These are phyloP conservation scores for Ilyonectria sp. DNA, from an alignment of 2,329 filamentous ascomycete genomes.

Conservation along the genomic window DNA sequence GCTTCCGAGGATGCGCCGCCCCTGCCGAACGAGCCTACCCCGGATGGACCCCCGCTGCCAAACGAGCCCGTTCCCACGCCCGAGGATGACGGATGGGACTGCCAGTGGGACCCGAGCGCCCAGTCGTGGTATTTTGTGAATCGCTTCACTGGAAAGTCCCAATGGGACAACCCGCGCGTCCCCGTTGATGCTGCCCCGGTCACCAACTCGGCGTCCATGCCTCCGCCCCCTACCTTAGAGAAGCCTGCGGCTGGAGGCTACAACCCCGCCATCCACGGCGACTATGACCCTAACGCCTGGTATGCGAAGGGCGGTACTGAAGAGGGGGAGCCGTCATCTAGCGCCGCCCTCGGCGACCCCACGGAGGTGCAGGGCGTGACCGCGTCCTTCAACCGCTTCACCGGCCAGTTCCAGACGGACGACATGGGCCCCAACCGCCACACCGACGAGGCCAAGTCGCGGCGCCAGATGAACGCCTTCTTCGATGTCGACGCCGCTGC, in stretches of 20 bases:
- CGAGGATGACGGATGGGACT: slow-evolving; percentile 85
- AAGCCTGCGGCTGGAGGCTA: slow-evolving; percentile 79
- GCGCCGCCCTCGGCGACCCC: slow-evolving; percentile 54
- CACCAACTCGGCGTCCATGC: slow-evolving; percentile 47
- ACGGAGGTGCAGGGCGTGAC: slow-evolving; percentile 74
- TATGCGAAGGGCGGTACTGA: slow-evolving; percentile 78
- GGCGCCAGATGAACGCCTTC: slow-evolving; percentile 91
- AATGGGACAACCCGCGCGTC: slow-evolving; percentile 91
- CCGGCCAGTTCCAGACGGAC: slow-evolving; percentile 82
- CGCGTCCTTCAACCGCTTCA: slow-evolving; percentile 92
- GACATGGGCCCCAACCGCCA: slow-evolving; percentile 81
- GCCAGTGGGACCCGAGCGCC: slow-evolving; percentile 79
- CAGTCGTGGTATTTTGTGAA: slow-evolving; percentile 90
- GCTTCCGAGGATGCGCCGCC: slow-evolving; percentile 51
- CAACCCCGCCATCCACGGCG: slow-evolving; percentile 95
- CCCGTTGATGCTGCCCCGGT: slow-evolving; percentile 60
- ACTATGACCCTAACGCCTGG: slow-evolving; percentile 96
- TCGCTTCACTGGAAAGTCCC: slow-evolving; percentile 79
- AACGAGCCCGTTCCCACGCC: slow-evolving; percentile 63
- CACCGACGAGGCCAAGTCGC: slow-evolving; percentile 89
- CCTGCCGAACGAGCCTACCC: slow-evolving; percentile 53
- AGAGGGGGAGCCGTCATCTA: slow-evolving; percentile 48
- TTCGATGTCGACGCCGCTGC: slow-evolving; percentile 97
- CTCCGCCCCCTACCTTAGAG: slow-evolving; percentile 54
- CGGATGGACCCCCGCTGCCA: slow-evolving; percentile 58